Evolutionary conservation across 2,329 filamentous ascomycete species (phyloP).

Genomic region (Epichloe uncinata): DNA sequence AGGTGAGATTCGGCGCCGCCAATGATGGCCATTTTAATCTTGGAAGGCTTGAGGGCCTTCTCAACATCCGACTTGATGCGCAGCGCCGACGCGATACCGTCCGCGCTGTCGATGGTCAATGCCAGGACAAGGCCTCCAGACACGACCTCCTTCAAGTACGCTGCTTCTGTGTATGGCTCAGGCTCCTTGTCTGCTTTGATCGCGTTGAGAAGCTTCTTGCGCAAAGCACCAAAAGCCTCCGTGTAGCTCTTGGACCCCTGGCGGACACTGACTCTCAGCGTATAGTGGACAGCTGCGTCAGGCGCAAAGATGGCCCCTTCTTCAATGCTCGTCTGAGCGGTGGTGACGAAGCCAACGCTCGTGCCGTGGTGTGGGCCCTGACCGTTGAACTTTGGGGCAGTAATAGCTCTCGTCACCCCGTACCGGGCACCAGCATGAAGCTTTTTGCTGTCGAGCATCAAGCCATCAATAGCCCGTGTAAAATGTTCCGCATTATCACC

Average conservation of each 20-base stretch:
- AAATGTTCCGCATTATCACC: slow-evolving; percentile 34
- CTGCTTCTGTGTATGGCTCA: slow-evolving; percentile 33
- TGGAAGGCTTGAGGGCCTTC: slow-evolving; percentile 17
- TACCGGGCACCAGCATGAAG: slow-evolving; percentile 37
- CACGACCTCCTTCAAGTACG: slow-evolving; percentile 41
- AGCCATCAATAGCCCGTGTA: slow-evolving; percentile 44
- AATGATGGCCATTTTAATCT: slow-evolving; percentile 41
- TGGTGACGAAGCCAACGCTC: slow-evolving; percentile 44
- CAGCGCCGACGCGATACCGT: slow-evolving; percentile 47
- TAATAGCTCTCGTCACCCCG: slow-evolving; percentile 45
- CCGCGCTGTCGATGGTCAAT: slow-evolving; percentile 47
- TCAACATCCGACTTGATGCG: slow-evolving; percentile 45
- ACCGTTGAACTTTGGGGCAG: slow-evolving; percentile 35
- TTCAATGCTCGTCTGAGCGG: slow-evolving; percentile 31
- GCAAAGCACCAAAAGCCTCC: slow-evolving; percentile 36
- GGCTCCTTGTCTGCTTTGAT: slow-evolving; percentile 19
- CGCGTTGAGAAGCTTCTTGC: slow-evolving; percentile 40
- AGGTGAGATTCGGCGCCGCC: slow-evolving; percentile 52
- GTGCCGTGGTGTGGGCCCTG: slow-evolving; percentile 37
- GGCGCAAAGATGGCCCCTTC: slow-evolving; percentile 37
- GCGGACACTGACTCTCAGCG: slow-evolving; percentile 28
- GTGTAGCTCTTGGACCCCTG: slow-evolving; percentile 38
- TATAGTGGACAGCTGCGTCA: slow-evolving; percentile 46
- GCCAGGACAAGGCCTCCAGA: slow-evolving; percentile 40
- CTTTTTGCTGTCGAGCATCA: slow-evolving; percentile 42